Evolutionary conservation across 306 rosid genomes (phyloP), one percentile per base, ranked within the genome.

Genomic region (Citrullus amarus): DNA sequence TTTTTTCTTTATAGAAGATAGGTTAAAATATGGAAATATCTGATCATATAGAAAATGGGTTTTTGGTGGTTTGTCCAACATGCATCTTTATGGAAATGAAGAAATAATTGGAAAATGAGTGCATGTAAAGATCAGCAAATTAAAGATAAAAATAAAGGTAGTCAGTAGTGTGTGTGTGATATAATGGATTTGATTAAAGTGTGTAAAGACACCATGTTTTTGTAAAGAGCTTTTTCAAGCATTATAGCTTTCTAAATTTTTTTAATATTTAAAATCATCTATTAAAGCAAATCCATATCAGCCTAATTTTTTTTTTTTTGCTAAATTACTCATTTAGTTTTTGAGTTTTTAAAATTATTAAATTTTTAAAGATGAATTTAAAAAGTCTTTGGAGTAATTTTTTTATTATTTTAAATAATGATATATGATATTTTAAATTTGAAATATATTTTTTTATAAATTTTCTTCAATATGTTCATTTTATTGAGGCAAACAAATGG

Each of bases 101-200:
- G 32, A 67, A 41, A 67, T 67, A 67, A 67, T 41, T 41, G 55
- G 10, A 69, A 66, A 69, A 39, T 68, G 18, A 69, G 75, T 69
- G 75, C 75, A 69, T 20, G 30, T 43, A 44, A 43, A n/a, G 75
- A 43, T 69, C 36, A 69, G 34, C 75, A 36, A 36, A 34, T 39
- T 39, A 69, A 69, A 69, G 75, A 43, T 39, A 43, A 36, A 36
- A 41, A 9, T 4, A 11, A 30, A 69, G 20, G 5, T 13, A 8
- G 69, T 62, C 4, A 5, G 51, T 46, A 46, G 28, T 25, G 53
- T 48, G 53, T 48, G 12, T 32, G 20, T 41, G 55, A 69, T n/a
- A 69, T 43, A 69, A 69, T 69, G 75, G 75, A 69, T 36, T 66
- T 69, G 75, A 69, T 69, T 69, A 44, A 69, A 69, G 75, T 18